Conservation (phyloP, 805 yeast genomes). For the Gaillardinia entomophila region DNA sequence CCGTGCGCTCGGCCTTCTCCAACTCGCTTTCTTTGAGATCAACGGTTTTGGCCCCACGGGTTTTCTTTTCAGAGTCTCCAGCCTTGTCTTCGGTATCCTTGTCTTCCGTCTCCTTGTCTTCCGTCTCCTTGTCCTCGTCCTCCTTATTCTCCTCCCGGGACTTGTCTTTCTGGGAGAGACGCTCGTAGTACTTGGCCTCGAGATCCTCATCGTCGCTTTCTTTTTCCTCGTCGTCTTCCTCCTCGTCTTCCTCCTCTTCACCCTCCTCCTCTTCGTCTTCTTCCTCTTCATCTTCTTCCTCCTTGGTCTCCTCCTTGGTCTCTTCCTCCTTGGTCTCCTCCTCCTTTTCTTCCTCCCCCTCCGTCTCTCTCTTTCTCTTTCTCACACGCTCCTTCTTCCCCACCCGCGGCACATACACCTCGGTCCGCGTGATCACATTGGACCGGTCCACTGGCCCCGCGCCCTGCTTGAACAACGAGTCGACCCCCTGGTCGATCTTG, state of each 20-base stretch:
- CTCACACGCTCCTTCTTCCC: constrained; percentile 19
- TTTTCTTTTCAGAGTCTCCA: constrained; percentile 6
- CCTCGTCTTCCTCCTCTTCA: too few species aligned
- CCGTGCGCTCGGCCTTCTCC: constrained; percentile 75
- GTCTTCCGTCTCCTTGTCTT: constrained; percentile 12
- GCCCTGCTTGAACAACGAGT: constrained; percentile 21
- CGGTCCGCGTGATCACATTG: constrained; percentile 25
- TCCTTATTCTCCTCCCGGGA: constrained; percentile 4
- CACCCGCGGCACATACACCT: constrained; percentile 12
- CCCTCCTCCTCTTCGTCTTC: constrained; percentile 4
- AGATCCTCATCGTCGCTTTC: too few species aligned
- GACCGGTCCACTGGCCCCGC: constrained; percentile 46
- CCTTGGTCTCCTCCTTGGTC: constrained; percentile 10
- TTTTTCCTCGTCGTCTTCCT: too few species aligned
- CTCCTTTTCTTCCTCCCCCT: constrained; percentile 9
- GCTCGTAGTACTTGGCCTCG: too few species aligned
- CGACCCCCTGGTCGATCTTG: constrained; percentile 23
- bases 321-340: constrained; percentile 16
- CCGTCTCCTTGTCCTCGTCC: constrained; percentile 4
- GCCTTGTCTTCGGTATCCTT: constrained; percentile 8
- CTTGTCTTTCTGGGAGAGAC: too few species aligned
- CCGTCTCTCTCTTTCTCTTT: constrained; percentile 39
- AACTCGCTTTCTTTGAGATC: constrained; percentile 68
- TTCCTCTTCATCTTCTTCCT: constrained; percentile 9
- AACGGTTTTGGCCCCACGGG: constrained; percentile 39